A percentile compares a stretch with the other conserved stretches of the same genome.
Conservation (phyloP, 2,329 filamentous ascomycete genomes). For the Trichoderma guizhouense region DNA sequence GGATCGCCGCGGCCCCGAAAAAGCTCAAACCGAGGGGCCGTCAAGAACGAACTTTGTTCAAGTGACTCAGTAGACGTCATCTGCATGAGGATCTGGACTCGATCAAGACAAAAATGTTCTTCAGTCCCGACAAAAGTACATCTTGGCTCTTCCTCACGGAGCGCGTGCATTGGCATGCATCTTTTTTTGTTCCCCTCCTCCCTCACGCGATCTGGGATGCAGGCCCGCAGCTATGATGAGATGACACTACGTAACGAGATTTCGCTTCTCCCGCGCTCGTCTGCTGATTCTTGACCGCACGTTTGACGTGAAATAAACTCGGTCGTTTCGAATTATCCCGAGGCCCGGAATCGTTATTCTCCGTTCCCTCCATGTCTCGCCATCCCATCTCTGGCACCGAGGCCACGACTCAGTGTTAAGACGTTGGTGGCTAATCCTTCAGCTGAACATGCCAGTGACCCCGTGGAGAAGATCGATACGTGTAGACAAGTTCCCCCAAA, state of each 20-base stretch:
- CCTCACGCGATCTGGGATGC: not conserved
- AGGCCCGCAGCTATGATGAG: constrained; percentile 4
- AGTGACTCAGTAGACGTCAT: constrained; percentile 6
- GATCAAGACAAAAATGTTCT: not conserved
- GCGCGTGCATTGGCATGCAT: not conserved
- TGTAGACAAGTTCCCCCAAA: constrained; percentile 1
- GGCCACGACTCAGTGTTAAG: not conserved
- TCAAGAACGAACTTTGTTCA: not conserved
- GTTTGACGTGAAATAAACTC: not conserved
- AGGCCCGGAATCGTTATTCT: not conserved
- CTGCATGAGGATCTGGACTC: not conserved
- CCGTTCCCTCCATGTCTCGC: not conserved
- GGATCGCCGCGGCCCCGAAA: not conserved
- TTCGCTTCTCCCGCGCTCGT: not conserved
- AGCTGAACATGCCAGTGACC: not conserved
- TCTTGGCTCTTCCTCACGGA: not conserved
- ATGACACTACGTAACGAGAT: constrained; percentile 13
- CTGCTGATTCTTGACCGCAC: not conserved
- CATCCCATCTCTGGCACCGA: not conserved
- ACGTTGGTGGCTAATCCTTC: not conserved
- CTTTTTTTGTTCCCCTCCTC: not conserved
- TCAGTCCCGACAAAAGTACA: not conserved
- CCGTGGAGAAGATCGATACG: constrained; percentile 8
- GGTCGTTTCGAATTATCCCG: not conserved
- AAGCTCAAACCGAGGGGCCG: not conserved